Conservation (phyloP, 2,329 filamentous ascomycete species). For the Nectriaceae sp. region DNA sequence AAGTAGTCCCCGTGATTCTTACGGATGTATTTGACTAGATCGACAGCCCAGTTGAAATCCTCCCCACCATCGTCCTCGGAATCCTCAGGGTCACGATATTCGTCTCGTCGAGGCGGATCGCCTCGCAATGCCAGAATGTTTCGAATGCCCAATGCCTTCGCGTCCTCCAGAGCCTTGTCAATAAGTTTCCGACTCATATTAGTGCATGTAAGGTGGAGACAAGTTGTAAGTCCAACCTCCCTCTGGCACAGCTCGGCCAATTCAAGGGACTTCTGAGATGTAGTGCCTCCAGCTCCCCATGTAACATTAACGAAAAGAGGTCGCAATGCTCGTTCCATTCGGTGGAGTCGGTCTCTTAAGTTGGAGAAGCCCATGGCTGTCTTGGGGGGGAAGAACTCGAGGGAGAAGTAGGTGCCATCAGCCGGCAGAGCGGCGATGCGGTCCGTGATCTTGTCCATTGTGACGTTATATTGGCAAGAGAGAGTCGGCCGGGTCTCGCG, state of each 20-base stretch:
- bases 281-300: slow-evolving; percentile 95
- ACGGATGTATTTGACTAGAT: slow-evolving; percentile 87
- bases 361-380: slow-evolving; percentile 95
- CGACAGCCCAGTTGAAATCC: slow-evolving; percentile 86
- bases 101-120: slow-evolving; percentile 85
- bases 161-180: slow-evolving; percentile 87
- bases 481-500: neutral
- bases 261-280: slow-evolving; percentile 86
- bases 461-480: neutral
- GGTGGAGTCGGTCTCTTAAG: slow-evolving; percentile 86
- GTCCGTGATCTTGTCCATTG: slow-evolving; percentile 87
- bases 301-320: slow-evolving; percentile 97
- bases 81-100: slow-evolving; percentile 69
- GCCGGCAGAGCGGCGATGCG: slow-evolving; percentile 89
- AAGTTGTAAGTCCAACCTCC: slow-evolving; percentile 89
- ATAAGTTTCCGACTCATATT: slow-evolving; percentile 90
- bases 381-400: slow-evolving; percentile 99
- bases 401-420: slow-evolving; percentile 84
- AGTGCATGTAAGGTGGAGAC: slow-evolving; percentile 93
- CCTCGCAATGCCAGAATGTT: slow-evolving; percentile 93
- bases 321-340: slow-evolving; percentile 88
- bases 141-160: slow-evolving; percentile 84
- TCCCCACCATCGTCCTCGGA: slow-evolving; percentile 65
- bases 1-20: slow-evolving; percentile 90
- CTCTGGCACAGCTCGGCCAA: slow-evolving; percentile 94